Evolutionary conservation across 805 yeast species (phyloP), one percentile per base, ranked within the genome.

Genomic region (Wickerhamiella kurtzmanii): DNA sequence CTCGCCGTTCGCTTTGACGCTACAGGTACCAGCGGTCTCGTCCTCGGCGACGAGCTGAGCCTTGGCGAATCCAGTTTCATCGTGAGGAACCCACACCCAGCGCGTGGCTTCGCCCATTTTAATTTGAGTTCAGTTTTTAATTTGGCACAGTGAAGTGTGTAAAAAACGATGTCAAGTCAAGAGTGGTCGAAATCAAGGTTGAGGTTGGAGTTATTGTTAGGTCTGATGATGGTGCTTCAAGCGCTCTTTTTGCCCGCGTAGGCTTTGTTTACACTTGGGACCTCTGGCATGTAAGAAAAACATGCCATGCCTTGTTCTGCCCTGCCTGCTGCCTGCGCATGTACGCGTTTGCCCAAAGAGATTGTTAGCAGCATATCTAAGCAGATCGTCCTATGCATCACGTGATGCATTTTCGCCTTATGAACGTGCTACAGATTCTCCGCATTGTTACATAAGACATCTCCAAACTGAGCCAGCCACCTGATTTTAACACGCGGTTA

Each of bases 31-130:
- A 13, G 18, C 36, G 13, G 37, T 39, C 16, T 45, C 48, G 41
- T 56, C 59, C 11, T 62, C 64, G 8, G 59, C 52, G 22, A 83
- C 67, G 49, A 70, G 71, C 0, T 15, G 21, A 2, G 53, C 56
- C 40, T 47, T 52, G 3, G 35, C 64, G 60, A 81, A 86, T 2
- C 76, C 72, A 18, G 68, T 62, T 17, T 65, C 64, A n/a, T 66
- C 62, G 56, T 79, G 81, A 1, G 85, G 77, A 20, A 85, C 69
- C 95, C 95, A 86, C 2, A 85, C 89, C 77, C 80, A 76, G 48
- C 75, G 74, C 52, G 48, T 36, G 2, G 54, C 44, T 15, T 49
- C 57, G 25, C 45, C n/a, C 53, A 49, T 54, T 32, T n/a, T n/a
- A n/a, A 76, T 73, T 49, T 54, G 41, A 16, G 17, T 15, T 32